A percentile compares a stretch with the other conserved stretches of the same genome.
Evolutionary conservation across 352 stramenopile genomes (phyloP).

Genomic region (Pythium scleroteichum): DNA sequence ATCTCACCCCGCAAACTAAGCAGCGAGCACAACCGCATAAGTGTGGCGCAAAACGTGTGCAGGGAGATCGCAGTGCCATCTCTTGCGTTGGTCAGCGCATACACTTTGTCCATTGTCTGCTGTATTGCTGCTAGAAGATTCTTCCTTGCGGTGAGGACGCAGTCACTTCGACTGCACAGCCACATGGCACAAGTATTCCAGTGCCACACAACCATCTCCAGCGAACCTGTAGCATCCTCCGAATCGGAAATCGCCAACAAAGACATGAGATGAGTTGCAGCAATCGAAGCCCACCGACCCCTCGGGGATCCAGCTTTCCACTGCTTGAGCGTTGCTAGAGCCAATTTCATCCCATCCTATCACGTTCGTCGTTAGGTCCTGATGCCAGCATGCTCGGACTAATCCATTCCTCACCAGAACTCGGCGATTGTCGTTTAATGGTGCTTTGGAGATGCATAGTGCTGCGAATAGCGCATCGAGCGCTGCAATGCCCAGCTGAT

Average conservation of each 20-base stretch:
- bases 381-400: background rate
- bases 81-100: background rate
- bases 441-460: constrained; percentile 28
- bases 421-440: background rate
- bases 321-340: constrained; percentile 9
- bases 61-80: background rate
- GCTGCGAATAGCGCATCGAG: constrained; percentile 57
- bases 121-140: background rate
- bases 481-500: constrained; percentile 49
- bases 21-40: constrained; percentile 15
- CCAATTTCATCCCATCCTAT: background rate
- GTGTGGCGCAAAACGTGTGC: background rate
- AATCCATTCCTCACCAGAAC: constrained; percentile 5
- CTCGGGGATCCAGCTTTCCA: constrained; percentile 13
- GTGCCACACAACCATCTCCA: constrained; percentile 61
- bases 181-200: constrained; percentile 50
- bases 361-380: background rate
- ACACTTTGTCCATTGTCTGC: constrained; percentile 2
- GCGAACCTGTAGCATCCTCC: background rate
- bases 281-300: constrained; percentile 16
- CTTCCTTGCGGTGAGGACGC: constrained; percentile 31
- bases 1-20: background rate
- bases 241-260: background rate
- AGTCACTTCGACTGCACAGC: constrained; percentile 49
- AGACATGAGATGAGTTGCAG: constrained; percentile 7